A percentile compares a stretch with the other conserved stretches of the same genome.
Conservation (phyloP, 768 basidiomycete species). For the Collybiopsis confluens region DNA sequence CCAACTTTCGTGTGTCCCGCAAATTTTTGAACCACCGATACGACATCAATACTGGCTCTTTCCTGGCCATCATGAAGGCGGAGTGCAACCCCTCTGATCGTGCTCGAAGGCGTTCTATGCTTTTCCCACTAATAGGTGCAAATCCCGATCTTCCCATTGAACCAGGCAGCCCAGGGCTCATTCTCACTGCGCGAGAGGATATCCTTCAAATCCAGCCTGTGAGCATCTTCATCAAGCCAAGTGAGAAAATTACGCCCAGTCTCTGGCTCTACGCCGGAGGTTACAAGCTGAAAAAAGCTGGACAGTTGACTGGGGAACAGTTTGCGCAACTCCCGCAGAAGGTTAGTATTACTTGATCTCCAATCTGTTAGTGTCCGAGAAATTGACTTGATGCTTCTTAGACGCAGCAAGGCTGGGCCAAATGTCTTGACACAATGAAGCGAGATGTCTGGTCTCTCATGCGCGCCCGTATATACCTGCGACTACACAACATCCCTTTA, state of each 20-base stretch:
- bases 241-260: background rate
- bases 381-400: background rate
- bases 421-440: background rate
- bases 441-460: background rate
- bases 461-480: slow-evolving; percentile 1
- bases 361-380: too few relatives aligned
- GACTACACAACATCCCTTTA: background rate
- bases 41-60: background rate
- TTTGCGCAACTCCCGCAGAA: background rate
- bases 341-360: background rate
- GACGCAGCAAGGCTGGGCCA: background rate
- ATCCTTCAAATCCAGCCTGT: background rate
- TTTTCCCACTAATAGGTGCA: background rate
- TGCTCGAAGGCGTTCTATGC: background rate
- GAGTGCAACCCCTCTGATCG: background rate
- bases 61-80: background rate
- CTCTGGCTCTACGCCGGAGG: slow-evolving; percentile 4
- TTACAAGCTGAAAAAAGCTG: background rate
- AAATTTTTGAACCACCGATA: background rate
- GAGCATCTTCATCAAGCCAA: background rate
- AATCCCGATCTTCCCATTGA: slow-evolving; percentile 2
- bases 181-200: background rate
- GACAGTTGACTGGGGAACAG: background rate
- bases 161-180: slow-evolving; percentile 2
- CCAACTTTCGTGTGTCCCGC: background rate